These are phyloP conservation scores for Blastocystis sp. DNA, from an alignment of 352 stramenopile species.

Conservation along the genomic window DNA sequence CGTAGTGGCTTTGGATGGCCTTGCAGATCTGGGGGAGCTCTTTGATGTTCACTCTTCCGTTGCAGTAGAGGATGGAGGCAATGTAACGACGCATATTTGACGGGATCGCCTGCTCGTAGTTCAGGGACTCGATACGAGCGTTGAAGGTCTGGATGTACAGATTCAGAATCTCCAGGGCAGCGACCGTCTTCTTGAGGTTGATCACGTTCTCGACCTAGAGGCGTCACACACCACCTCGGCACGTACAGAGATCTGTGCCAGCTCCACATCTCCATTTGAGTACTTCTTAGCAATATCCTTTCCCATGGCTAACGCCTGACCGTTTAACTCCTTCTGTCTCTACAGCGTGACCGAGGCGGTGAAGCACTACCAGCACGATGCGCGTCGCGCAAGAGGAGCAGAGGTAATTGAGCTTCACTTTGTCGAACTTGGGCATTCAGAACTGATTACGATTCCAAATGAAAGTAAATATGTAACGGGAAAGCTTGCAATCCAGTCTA, in stretches of 20 bases:
- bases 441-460: background rate
- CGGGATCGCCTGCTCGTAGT: constrained; percentile 44
- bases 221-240: background rate
- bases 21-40: constrained; percentile 2
- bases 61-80: constrained; percentile 38
- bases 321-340: constrained; percentile 52
- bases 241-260: constrained; percentile 43
- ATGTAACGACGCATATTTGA: constrained; percentile 59
- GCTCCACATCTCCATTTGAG: constrained; percentile 38
- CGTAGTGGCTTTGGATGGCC: background rate
- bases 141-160: constrained; percentile 65
- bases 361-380: constrained; percentile 20
- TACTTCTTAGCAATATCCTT: constrained; percentile 65
- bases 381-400: background rate
- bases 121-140: constrained; percentile 54
- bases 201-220: constrained; percentile 38
- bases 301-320: constrained; percentile 1
- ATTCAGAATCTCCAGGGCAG: constrained; percentile 62
- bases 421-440: constrained; percentile 28
- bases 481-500: background rate
- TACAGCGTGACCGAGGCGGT: background rate
- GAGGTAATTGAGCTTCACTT: background rate
- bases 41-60: constrained; percentile 43
- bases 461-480: background rate
- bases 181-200: constrained; percentile 57